Evolutionary conservation across 2,329 filamentous ascomycete species (phyloP), one percentile per base, ranked within the genome.

Genomic region (Orbilia ellipsospora): DNA sequence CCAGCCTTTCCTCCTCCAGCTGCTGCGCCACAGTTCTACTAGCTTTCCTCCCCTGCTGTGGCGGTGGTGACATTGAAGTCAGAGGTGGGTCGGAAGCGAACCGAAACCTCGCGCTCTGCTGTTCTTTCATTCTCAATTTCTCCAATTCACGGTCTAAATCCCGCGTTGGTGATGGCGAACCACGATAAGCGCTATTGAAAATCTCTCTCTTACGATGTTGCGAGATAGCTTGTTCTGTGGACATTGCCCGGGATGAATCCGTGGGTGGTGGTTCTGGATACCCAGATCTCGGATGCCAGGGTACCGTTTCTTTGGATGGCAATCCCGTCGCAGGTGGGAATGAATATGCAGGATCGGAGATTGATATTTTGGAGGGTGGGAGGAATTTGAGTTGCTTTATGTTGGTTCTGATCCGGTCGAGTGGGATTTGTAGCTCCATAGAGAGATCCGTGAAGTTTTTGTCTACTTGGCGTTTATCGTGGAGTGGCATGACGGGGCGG

Each of bases 401-500:
- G 31, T 36, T 36, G 5, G 31, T 36, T 10, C 31, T 10, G 45
- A 74, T 63, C n/a, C 64, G 42, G 51, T 74, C 63, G n/a, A 68
- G 56, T n/a, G 70, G 70, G 42, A 74, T 74, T 16, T 64, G 51
- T 31, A 74, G 20, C 15, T 74, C 70, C 2, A 18, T 40, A 2
- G 70, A 63, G 23, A 74, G 63, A 15, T 67, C 64, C 31, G 42
- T 31, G n/a, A 74, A 74, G 52, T 74, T 74, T 12, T 51, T 60
- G 55, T 74, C 63, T 1, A 63, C 50, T 28, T 74, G 70, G 12
- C 50, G 23, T 40, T 59, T 60, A 44, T 74, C 63, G 7, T 57
- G 26, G n/a, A 74, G 54, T n/a, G 70, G 70, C 70, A 74, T 74
- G 36, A 68, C 57, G 20, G 63, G 70, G 8, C 70, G 70, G 44